These are phyloP conservation scores for Fusarium longipes DNA, from an alignment of 2,329 filamentous ascomycete genomes.

Conservation along the genomic window DNA sequence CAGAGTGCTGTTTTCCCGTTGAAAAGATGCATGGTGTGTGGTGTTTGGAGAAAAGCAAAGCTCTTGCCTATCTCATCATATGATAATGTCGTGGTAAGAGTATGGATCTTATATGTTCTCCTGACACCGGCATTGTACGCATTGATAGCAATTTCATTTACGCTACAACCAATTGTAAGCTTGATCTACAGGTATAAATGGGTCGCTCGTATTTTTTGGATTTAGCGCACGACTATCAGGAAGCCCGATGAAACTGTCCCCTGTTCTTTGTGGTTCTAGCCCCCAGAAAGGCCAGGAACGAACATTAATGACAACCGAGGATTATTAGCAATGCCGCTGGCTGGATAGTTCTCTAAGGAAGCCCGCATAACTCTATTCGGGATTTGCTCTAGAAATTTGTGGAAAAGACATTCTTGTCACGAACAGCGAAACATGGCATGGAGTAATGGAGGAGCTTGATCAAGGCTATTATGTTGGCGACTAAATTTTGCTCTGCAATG, in stretches of 20 bases:
- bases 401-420: not conserved
- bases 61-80: not conserved
- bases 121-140: not conserved
- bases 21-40: slow-evolving; percentile 9
- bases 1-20: not conserved
- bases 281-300: not conserved
- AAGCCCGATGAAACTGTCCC: not conserved
- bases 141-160: not conserved
- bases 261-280: not conserved
- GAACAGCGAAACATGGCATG: no score
- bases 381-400: not conserved
- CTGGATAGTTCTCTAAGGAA: not conserved
- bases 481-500: not conserved
- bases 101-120: not conserved
- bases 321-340: not conserved
- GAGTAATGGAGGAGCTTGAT: not conserved
- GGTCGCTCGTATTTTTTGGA: not conserved
- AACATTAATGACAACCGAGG: not conserved
- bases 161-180: not conserved
- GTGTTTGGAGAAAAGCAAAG: not conserved
- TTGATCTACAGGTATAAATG: not conserved
- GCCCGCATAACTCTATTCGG: no score
- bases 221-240: not conserved
- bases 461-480: not conserved
- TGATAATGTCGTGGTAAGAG: not conserved